A percentile compares a stretch with the other conserved stretches of the same genome.
phyloP scores from a whole-genome alignment of 177 flowering plant species.

The Vitis hybrid region DNA sequence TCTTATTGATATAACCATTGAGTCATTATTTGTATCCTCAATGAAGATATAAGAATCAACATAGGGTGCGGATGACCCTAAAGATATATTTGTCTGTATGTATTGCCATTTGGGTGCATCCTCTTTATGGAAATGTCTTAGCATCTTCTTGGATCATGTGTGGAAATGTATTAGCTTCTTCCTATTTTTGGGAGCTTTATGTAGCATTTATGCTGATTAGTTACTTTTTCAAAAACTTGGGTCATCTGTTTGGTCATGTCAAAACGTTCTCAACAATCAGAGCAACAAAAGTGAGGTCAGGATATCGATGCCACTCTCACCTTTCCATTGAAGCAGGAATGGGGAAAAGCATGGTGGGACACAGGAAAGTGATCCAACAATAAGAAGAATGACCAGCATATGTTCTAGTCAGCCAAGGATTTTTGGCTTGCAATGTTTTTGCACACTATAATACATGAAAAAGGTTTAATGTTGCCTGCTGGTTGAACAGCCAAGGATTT shows the following conservation, averaged over 20 bases:
- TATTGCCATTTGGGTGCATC: not conserved
- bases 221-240: not conserved
- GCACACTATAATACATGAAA: no score
- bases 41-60: no score
- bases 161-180: slow-evolving; percentile 18
- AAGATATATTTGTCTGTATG: not conserved
- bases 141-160: slow-evolving; percentile 4
- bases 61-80: no score
- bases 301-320: not conserved
- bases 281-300: not conserved
- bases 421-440: no score
- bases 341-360: not conserved
- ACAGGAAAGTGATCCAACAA: not conserved
- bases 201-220: not conserved
- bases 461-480: no score
- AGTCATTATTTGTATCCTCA: no score
- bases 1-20: no score
- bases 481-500: no score
- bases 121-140: not conserved
- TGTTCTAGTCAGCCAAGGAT: no score
- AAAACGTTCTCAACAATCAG: not conserved
- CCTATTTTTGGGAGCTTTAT: slow-evolving; percentile 5
- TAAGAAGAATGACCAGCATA: no score
- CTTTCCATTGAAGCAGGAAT: not conserved
- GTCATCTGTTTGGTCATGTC: slow-evolving; percentile 4